phyloP scores from a whole-genome alignment of 495 filamentous ascomycete species.

The Chlorociboria aeruginascens region DNA sequence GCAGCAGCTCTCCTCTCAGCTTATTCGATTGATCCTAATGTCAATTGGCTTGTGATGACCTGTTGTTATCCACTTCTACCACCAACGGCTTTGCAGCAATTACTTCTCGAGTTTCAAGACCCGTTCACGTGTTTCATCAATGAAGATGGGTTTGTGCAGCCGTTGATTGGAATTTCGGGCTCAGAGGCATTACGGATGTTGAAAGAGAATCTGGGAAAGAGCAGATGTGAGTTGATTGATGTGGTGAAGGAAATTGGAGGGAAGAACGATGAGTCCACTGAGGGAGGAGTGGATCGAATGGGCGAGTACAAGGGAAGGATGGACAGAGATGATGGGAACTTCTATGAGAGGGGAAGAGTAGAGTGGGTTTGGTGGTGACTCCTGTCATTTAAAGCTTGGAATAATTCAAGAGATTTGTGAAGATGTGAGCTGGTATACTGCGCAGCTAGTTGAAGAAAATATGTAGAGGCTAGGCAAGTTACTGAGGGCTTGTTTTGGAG shows the following conservation, averaged over 20 bases:
- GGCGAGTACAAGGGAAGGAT: constrained; percentile 17
- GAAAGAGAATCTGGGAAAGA: constrained; percentile 11
- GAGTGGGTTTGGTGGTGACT: too few species aligned
- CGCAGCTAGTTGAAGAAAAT: too few species aligned
- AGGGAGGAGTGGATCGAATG: constrained; percentile 20
- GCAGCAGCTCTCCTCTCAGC: constrained; percentile 20
- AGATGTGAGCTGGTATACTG: too few species aligned
- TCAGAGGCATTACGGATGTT: constrained; percentile 5
- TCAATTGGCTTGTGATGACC: constrained; percentile 19
- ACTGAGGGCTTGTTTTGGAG: too few species aligned
- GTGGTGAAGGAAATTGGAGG: constrained; percentile 13
- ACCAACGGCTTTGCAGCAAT: constrained; percentile 11
- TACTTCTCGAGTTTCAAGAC: constrained; percentile 4
- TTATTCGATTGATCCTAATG: constrained; percentile 7
- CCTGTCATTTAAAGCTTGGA: too few species aligned
- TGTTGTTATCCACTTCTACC: constrained; percentile 20
- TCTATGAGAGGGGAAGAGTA: too few species aligned
- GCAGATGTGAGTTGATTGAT: constrained; percentile 10
- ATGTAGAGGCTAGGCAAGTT: too few species aligned
- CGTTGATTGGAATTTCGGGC: constrained; percentile 17
- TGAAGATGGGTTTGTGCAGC: constrained; percentile 16
- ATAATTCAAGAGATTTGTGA: too few species aligned
- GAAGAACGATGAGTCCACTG: constrained; percentile 11
- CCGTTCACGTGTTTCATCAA: constrained; percentile 19
- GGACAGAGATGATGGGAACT: constrained; percentile 6